A percentile compares a stretch with the other conserved stretches of the same genome.
Conservation (phyloP, 805 yeast species). For the Yamadazyma scolyti region DNA sequence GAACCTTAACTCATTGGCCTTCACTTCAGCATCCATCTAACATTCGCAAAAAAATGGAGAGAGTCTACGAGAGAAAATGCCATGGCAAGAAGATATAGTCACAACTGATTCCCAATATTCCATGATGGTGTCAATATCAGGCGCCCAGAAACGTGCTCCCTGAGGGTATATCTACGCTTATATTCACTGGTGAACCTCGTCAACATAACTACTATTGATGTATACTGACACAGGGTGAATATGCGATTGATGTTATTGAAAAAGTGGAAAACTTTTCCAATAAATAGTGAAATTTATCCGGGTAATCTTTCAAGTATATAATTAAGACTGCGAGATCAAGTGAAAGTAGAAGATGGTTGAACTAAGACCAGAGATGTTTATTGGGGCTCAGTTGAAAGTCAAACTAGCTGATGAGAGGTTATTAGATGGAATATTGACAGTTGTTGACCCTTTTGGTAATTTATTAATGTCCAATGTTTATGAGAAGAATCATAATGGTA, state of each 20-base stretch:
- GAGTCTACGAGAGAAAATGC: too few relatives aligned
- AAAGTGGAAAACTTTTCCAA: slow-evolving; percentile 3
- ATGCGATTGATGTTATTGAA: slow-evolving; percentile 34
- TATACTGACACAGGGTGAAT: slow-evolving; percentile 26
- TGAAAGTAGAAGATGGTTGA: not conserved
- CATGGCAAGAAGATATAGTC: slow-evolving; percentile 29
- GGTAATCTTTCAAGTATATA: slow-evolving; percentile 7
- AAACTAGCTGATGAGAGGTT: slow-evolving; percentile 26
- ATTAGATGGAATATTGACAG: slow-evolving; percentile 37
- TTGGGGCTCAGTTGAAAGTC: slow-evolving; percentile 28
- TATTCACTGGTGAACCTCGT: slow-evolving; percentile 27
- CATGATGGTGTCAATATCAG: slow-evolving; percentile 37
- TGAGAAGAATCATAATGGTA: slow-evolving; percentile 24
- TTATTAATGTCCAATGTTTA: slow-evolving; percentile 30
- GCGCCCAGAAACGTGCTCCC: slow-evolving; percentile 48
- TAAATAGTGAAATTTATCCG: slow-evolving; percentile 7
- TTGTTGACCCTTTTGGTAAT: slow-evolving; percentile 43
- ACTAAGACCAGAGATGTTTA: slow-evolving; percentile 19
- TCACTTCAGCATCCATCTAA: slow-evolving; percentile 14
- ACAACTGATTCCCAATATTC: slow-evolving; percentile 46
- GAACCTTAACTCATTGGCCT: slow-evolving; percentile 16
- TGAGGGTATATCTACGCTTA: slow-evolving; percentile 36
- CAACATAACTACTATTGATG: slow-evolving; percentile 10
- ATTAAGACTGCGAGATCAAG: not conserved
- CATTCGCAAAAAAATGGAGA: too few relatives aligned